Conservation (phyloP, 768 basidiomycete genomes). For the Rhodosporidiobolus sp. region DNA sequence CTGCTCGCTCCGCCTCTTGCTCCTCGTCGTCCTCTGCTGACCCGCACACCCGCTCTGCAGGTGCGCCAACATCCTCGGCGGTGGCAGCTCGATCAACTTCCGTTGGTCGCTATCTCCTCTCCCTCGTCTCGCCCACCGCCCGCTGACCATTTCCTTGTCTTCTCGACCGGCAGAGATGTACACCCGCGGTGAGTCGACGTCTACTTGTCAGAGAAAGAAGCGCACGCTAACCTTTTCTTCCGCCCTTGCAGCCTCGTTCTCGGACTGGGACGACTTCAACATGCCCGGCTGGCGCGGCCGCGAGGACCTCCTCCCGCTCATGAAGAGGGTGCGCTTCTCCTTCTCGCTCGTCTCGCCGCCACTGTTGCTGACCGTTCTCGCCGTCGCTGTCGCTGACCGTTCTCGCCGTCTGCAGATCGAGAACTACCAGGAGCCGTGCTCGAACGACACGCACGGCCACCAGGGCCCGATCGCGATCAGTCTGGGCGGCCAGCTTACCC, state of each 20-base stretch:
- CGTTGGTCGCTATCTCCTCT: slow-evolving; percentile 71
- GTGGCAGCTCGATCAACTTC: slow-evolving; percentile 63
- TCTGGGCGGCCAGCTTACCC: slow-evolving; percentile 64
- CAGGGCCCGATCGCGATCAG: slow-evolving; percentile 67
- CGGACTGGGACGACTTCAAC: slow-evolving; percentile 63
- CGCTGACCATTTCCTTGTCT: slow-evolving; percentile 47
- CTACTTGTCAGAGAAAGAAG: too few species aligned
- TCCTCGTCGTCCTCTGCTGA: slow-evolving; percentile 3
- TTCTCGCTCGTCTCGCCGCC: neutral
- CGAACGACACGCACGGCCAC: slow-evolving; percentile 55
- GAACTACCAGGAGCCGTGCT: slow-evolving; percentile 71
- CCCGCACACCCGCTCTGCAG: slow-evolving; percentile 45
- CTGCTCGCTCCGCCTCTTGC: neutral
- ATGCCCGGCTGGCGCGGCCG: slow-evolving; percentile 35
- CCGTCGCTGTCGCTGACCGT: neutral
- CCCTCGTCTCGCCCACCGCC: slow-evolving; percentile 56
- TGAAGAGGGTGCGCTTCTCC: slow-evolving; percentile 59
- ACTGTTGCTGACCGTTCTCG: neutral
- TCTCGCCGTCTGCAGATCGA: slow-evolving; percentile 55
- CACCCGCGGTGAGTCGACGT: neutral
- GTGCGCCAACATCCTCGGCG: slow-evolving; percentile 63
- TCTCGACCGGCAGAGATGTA: slow-evolving; percentile 41
- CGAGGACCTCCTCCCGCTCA: slow-evolving; percentile 65
- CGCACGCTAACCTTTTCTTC: too few species aligned
- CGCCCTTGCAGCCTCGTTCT: neutral